phyloP scores from a whole-genome alignment of 2,329 filamentous ascomycete genomes.

The Ophiostoma perfectum region DNA sequence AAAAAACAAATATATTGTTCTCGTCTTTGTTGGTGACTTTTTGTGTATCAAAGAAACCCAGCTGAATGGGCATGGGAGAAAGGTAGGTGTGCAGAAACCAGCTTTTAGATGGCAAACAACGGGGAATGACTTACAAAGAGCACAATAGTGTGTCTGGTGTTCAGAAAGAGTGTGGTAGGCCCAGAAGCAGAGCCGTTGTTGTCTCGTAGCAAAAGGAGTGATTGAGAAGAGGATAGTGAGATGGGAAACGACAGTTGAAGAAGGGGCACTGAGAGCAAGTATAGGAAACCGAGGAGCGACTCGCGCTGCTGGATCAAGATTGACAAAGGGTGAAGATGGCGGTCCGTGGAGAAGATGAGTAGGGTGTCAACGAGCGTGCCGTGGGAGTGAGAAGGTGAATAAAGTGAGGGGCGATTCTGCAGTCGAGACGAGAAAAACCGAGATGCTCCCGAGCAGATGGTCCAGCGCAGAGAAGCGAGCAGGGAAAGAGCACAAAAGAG shows the following conservation, averaged over 20 bases:
- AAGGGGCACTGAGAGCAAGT: not conserved
- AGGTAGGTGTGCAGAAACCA: not conserved
- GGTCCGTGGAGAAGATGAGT: not conserved
- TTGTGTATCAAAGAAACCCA: not conserved
- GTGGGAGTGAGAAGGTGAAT: not conserved
- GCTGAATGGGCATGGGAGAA: not conserved
- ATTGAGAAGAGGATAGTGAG: not conserved
- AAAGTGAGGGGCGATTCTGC: not conserved
- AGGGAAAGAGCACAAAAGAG: constrained; percentile 18
- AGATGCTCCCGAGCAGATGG: constrained; percentile 17
- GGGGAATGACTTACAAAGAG: constrained; percentile 6
- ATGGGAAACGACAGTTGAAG: not conserved
- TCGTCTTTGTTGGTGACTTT: not conserved
- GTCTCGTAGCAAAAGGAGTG: not conserved
- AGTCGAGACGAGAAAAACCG: constrained; percentile 14
- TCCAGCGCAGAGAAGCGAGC: constrained; percentile 12
- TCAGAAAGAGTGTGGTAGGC: not conserved
- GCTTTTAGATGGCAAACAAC: not conserved
- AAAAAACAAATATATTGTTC: not conserved
- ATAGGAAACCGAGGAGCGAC: not conserved
- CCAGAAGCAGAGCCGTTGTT: not conserved
- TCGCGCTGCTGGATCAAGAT: not conserved
- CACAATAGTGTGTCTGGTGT: not conserved
- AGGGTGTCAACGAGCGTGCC: not conserved
- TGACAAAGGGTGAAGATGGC: not conserved